Percentiles rank a stretch among this genome's conserved stretches.
Conservation (phyloP, 148 eudicot genomes). For the Chenopodium album region DNA sequence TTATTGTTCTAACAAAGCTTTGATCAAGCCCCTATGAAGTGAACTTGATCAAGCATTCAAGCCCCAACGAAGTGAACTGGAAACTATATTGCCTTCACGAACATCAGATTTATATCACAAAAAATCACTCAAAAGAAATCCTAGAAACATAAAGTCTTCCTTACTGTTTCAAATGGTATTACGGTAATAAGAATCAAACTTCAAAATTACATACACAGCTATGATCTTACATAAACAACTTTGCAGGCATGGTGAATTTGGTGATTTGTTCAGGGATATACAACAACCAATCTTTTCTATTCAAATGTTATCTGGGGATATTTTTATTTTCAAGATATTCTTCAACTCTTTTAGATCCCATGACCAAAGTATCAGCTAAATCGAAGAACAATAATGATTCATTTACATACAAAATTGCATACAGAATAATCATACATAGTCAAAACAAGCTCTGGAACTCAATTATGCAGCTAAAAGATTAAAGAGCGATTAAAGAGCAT, state of each 20-base stretch:
- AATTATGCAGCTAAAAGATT: conserved; percentile 6
- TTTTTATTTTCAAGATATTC: background rate
- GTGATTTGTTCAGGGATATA: background rate
- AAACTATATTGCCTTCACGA: background rate
- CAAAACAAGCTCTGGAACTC: background rate
- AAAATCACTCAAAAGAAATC: background rate
- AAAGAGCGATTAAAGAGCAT: conserved; percentile 33
- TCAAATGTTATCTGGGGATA: background rate
- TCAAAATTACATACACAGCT: background rate
- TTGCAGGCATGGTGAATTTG: background rate
- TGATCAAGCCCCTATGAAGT: background rate
- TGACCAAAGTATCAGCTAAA: background rate
- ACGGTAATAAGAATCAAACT: background rate
- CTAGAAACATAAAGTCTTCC: background rate
- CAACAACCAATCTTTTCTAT: background rate
- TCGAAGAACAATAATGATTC: background rate
- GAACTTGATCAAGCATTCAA: conserved; percentile 2
- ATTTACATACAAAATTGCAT: background rate
- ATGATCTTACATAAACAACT: background rate
- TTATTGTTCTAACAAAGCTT: background rate
- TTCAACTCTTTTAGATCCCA: background rate
- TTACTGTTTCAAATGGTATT: background rate
- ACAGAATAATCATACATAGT: background rate
- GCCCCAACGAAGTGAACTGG: background rate
- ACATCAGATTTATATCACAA: background rate